phyloP scores from a whole-genome alignment of 768 basidiomycete species.

The Leccinum rimulosum region DNA sequence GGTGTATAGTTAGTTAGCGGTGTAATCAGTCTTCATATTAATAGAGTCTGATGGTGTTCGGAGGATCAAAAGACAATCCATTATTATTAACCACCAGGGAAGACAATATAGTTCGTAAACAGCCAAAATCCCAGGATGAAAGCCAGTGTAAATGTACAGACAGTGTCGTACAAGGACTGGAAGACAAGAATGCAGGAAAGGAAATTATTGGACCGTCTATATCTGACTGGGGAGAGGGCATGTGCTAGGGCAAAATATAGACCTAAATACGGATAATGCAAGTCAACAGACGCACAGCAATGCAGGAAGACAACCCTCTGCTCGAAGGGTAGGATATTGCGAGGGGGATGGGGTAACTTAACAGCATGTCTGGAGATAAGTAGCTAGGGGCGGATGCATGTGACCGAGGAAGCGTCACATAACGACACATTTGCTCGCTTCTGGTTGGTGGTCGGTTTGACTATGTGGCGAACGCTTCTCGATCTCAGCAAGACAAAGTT shows the following conservation, averaged over 20 bases:
- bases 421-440: constrained; percentile 46
- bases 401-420: constrained; percentile 43
- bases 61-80: neutral
- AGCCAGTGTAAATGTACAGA: constrained; percentile 35
- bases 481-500: constrained; percentile 79
- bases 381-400: constrained; percentile 4
- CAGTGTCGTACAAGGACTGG: constrained; percentile 26
- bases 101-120: constrained; percentile 32
- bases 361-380: constrained; percentile 23
- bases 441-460: constrained; percentile 43
- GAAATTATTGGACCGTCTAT: constrained; percentile 34
- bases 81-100: constrained; percentile 39
- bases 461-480: constrained; percentile 66
- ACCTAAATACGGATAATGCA: constrained; percentile 38
- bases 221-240: constrained; percentile 17
- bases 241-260: constrained; percentile 19
- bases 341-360: constrained; percentile 30
- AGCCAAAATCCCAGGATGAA: constrained; percentile 26
- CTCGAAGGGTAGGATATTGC: constrained; percentile 31
- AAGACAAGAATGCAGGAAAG: constrained; percentile 22
- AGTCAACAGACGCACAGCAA: constrained; percentile 31
- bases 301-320: constrained; percentile 22
- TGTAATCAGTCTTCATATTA: neutral
- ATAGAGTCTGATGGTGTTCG: neutral
- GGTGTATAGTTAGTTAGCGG: neutral